Evolutionary conservation across 257 asterid genomes (phyloP).

Genomic region (Solanum rostratum): DNA sequence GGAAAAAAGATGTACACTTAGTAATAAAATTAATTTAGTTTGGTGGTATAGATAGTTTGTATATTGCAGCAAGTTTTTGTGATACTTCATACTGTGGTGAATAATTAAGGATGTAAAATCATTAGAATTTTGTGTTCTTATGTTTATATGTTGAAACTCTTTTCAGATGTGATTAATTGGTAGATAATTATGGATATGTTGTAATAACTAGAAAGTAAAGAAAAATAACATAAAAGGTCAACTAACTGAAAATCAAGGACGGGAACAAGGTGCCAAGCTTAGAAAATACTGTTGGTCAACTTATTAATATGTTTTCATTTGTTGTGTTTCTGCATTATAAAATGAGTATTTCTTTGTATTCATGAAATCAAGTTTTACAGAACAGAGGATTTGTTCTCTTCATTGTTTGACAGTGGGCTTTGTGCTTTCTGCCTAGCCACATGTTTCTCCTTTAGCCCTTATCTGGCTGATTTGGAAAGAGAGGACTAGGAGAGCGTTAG

Average conservation of each 20-base stretch:
- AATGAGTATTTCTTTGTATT: neutral
- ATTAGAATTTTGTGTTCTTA: neutral
- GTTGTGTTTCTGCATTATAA: neutral
- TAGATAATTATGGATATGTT: neutral
- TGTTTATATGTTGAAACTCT: neutral
- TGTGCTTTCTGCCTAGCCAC: neutral
- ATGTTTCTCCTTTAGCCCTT: neutral
- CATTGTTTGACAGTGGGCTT: neutral
- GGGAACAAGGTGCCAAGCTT: neutral
- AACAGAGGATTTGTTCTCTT: neutral
- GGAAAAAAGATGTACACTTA: neutral
- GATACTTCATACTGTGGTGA: neutral
- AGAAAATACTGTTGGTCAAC: neutral
- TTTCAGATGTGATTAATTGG: neutral
- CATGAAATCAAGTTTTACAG: neutral
- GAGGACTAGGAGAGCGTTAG: neutral
- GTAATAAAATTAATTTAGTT: neutral
- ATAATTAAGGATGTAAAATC: neutral
- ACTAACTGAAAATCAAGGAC: neutral
- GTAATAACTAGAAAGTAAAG: neutral
- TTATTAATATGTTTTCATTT: neutral
- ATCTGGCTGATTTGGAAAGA: neutral
- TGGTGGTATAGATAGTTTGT: neutral
- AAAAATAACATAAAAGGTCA: neutral
- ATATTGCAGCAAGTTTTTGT: neutral